Conservation (phyloP, 768 basidiomycete genomes). For the Gyrodon lividus region DNA sequence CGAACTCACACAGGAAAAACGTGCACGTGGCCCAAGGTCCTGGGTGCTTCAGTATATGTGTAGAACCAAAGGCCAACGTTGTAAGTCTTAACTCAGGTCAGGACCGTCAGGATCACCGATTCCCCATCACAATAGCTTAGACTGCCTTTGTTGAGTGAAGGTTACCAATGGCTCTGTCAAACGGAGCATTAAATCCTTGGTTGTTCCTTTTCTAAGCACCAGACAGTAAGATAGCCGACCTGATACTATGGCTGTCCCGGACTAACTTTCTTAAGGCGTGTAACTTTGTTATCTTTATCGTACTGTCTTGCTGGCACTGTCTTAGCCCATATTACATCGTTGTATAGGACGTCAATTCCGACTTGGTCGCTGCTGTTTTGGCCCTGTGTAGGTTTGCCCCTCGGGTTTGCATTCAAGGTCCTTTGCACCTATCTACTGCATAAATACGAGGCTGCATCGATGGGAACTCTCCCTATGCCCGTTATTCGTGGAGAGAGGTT, state of each 20-base stretch:
- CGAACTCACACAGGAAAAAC: too few species aligned
- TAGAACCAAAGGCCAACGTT: too few species aligned
- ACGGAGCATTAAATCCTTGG: too few species aligned
- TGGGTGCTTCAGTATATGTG: too few species aligned
- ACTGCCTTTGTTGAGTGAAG: too few species aligned
- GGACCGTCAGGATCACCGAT: too few species aligned
- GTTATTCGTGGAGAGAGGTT: conserved; percentile 36
- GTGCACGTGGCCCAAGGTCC: too few species aligned
- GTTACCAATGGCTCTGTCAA: too few species aligned
- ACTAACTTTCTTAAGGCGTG: conserved; percentile 9
- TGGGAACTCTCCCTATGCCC: conserved; percentile 48
- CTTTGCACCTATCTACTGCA: conserved; percentile 26
- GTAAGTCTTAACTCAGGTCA: too few species aligned
- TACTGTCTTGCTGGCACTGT: conserved; percentile 1
- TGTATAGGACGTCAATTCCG: conserved; percentile 30
- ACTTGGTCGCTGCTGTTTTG: conserved; percentile 37
- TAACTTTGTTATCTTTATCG: background rate
- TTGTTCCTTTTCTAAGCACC: too few species aligned
- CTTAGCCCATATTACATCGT: conserved; percentile 7
- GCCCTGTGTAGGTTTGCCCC: conserved; percentile 34
- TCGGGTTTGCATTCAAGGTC: conserved; percentile 32
- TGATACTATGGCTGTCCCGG: conserved; percentile 18
- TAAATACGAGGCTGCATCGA: conserved; percentile 37
- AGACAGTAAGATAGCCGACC: too few species aligned
- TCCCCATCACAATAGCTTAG: too few species aligned